These are phyloP conservation scores for Papiliotrema terrestris DNA, from an alignment of 1,284 basidiomycete species.

Conservation along the genomic window DNA sequence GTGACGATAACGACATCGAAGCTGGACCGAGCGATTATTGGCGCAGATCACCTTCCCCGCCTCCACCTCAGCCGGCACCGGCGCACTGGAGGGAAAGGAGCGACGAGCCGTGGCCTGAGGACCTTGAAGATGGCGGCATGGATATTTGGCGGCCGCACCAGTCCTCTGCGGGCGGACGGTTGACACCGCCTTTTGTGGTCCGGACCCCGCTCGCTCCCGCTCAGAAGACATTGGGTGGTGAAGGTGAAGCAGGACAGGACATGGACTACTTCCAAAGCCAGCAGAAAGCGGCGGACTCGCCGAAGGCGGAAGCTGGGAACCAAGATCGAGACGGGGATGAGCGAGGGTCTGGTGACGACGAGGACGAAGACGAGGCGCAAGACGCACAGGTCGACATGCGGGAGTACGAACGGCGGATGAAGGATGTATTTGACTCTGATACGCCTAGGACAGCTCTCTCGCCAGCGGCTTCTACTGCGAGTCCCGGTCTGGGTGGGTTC, in stretches of 20 bases:
- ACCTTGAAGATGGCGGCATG: slow-evolving; percentile 3
- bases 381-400: slow-evolving; percentile 3
- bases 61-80: not conserved
- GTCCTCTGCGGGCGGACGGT: not conserved
- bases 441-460: not conserved
- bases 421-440: slow-evolving; percentile 5
- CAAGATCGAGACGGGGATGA: not conserved
- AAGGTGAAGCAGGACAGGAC: not conserved
- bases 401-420: slow-evolving; percentile 13
- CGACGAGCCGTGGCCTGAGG: not conserved
- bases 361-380: not conserved
- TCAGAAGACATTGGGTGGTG: not conserved
- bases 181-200: not conserved
- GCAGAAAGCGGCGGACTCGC: not conserved
- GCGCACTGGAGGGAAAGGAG: slow-evolving; percentile 7
- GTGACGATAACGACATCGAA: slow-evolving; percentile 3
- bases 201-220: not conserved
- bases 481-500: not conserved
- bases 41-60: slow-evolving; percentile 4
- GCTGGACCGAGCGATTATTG: slow-evolving; percentile 30
- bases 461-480: not conserved
- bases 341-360: not conserved
- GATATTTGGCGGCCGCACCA: slow-evolving; percentile 7
- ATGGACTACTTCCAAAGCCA: not conserved
- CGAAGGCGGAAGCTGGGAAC: not conserved